These are phyloP conservation scores for Carex pumila DNA, from an alignment of 176 grass and related monocot species.

Conservation along the genomic window DNA sequence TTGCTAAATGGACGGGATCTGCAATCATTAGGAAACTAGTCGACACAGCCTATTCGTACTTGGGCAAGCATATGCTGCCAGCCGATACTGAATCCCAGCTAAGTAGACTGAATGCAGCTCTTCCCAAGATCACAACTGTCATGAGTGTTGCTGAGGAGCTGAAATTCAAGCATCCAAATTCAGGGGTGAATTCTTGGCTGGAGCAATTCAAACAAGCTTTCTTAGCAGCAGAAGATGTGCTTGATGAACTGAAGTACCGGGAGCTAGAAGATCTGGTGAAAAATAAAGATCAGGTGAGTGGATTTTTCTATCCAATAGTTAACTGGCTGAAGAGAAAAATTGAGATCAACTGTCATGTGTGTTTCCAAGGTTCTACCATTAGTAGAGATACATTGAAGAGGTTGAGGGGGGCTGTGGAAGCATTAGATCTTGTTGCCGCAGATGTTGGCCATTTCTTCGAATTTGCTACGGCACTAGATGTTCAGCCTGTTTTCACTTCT, in stretches of 20 bases:
- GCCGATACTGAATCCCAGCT: too few relatives aligned
- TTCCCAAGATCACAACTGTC: not conserved
- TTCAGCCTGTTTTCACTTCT: not conserved
- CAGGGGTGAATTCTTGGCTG: conserved; percentile 11
- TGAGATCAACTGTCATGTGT: not conserved
- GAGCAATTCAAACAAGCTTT: not conserved
- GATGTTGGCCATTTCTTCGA: not conserved
- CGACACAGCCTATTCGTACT: too few relatives aligned
- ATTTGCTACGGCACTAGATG: not conserved
- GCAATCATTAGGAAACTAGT: too few relatives aligned
- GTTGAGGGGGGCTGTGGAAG: not conserved
- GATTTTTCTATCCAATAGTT: not conserved
- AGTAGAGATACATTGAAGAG: not conserved
- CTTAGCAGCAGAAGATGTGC: conserved; percentile 23
- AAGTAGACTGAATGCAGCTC: not conserved
- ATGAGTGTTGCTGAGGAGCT: not conserved
- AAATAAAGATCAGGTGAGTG: not conserved
- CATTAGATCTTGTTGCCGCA: not conserved
- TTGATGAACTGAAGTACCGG: too few relatives aligned
- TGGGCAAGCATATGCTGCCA: too few relatives aligned
- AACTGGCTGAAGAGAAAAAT: not conserved
- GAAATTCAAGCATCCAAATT: not conserved
- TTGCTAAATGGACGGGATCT: too few relatives aligned
- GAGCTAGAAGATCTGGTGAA: not conserved
- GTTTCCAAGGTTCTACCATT: not conserved